phyloP scores from a whole-genome alignment of 805 yeast genomes.

The Millerozyma acaciae region DNA sequence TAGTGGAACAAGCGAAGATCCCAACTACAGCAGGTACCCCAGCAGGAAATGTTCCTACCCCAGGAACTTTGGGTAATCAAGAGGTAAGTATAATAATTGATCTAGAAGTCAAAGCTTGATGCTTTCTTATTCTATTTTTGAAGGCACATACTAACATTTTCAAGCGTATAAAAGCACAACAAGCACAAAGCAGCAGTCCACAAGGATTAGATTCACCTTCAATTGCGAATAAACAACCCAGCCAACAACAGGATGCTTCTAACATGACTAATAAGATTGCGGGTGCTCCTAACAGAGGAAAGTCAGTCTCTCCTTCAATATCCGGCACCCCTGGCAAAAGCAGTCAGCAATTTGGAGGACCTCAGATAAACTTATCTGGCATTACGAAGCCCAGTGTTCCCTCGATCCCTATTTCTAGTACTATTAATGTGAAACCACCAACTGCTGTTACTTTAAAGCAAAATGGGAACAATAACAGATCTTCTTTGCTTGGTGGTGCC shows the following conservation, averaged over 20 bases:
- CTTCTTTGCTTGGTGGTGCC: slow-evolving; percentile 80
- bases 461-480: slow-evolving; percentile 49
- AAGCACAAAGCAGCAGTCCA: background rate
- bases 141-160: slow-evolving; percentile 1
- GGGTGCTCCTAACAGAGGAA: slow-evolving; percentile 5
- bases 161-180: slow-evolving; percentile 1
- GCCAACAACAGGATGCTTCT: slow-evolving; percentile 6
- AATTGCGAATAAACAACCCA: background rate
- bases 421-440: slow-evolving; percentile 62
- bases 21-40: slow-evolving; percentile 7
- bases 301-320: slow-evolving; percentile 17
- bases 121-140: background rate
- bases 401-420: slow-evolving; percentile 67
- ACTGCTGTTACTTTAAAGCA: slow-evolving; percentile 62
- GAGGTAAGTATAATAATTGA: slow-evolving; percentile 4
- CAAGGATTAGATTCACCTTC: slow-evolving; percentile 1
- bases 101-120: background rate
- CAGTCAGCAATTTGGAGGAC: slow-evolving; percentile 10
- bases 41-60: slow-evolving; percentile 6
- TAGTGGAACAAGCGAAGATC: slow-evolving; percentile 29
- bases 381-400: slow-evolving; percentile 55
- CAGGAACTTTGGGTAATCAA: slow-evolving; percentile 8
- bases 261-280: slow-evolving; percentile 5
- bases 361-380: slow-evolving; percentile 31
- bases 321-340: slow-evolving; percentile 2